These are phyloP conservation scores for Metarhizium guizhouense DNA, from an alignment of 2,329 filamentous ascomycete genomes.

Conservation along the genomic window DNA sequence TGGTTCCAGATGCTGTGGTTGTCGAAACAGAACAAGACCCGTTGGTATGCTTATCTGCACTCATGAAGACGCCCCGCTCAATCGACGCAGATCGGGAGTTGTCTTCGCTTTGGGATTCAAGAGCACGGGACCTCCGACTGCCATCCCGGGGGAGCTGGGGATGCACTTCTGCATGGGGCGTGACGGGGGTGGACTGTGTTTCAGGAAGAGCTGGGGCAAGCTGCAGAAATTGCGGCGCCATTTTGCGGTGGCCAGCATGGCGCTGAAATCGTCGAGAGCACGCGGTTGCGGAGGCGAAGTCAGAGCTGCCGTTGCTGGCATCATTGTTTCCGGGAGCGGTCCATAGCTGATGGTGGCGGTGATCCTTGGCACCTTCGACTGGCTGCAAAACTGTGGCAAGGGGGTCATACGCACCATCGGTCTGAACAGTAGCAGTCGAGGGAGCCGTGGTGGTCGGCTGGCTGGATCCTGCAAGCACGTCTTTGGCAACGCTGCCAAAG, in stretches of 20 bases:
- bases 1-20: conserved; percentile 51
- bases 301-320: conserved; percentile 5
- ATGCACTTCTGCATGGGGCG: conserved; percentile 26
- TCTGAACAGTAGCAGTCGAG: conserved; percentile 14
- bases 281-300: conserved; percentile 11
- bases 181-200: conserved; percentile 23
- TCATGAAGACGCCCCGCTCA: conserved; percentile 51
- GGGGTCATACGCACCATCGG: conserved; percentile 27
- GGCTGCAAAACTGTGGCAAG: conserved; percentile 29
- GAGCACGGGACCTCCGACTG: conserved; percentile 31
- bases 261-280: conserved; percentile 22
- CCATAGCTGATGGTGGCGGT: not conserved
- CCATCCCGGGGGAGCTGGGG: conserved; percentile 34
- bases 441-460: conserved; percentile 15
- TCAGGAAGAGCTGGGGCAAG: conserved; percentile 19
- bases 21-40: conserved; percentile 43
- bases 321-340: not conserved
- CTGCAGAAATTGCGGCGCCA: conserved; percentile 33
- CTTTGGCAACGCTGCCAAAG: conserved; percentile 33
- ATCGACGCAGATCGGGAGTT: conserved; percentile 51
- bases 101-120: conserved; percentile 31
- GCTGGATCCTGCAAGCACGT: conserved; percentile 19
- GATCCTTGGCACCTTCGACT: conserved; percentile 8
- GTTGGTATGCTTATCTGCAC: conserved; percentile 56
- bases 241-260: conserved; percentile 35